Base-by-base conservation (phyloP, 306 rosid genomes). In the Hippophae rhamnoides region DNA sequence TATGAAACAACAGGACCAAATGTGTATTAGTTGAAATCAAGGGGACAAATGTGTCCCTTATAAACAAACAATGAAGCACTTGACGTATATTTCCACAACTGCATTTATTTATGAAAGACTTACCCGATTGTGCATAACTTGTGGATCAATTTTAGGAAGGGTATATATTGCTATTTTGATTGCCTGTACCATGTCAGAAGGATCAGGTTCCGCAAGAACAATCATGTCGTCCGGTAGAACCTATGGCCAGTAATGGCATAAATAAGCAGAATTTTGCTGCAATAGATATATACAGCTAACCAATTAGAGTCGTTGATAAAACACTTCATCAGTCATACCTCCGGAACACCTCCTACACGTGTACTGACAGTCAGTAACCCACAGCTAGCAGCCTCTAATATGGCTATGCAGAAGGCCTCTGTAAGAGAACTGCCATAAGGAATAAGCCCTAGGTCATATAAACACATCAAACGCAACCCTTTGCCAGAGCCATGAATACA, bases 401-500 rank as follows among this genome's bases (percentile, higher is more conserved):
- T 92, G 78, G 98, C 98, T 76, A 87, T 92, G 76, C 98, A 92
- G 73, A 92, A 92, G 58, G 98, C 95, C 79, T 92, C 95, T 6
- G 96, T 92, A 49, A 92, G 83, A 13, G 98, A 92, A 74, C 96
- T 87, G 87, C 66, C 68, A 67, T 57, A 50, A 50, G 60, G 43
- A 55, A 41, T 31, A 25, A 58, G 31, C 26, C 11, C 40, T 12
- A 68, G 64, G 14, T 58, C 47, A 63, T 14, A 50, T 49, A 45
- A 25, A 2, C 27, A 8, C 41, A 65, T 25, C 9, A 62, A 53
- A 48, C 48, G 6, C 14, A 54, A n/a, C 56, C 11, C 2, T 40
- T n/a, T 27, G 11, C 42, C 8, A 13, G 42, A 47, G 40, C 26
- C 51, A 6, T 26, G 48, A 54, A 1, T 18, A 48, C 2, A 48